Conservation (phyloP, 1,284 basidiomycete species). For the Cryptococcus maquisensis region DNA sequence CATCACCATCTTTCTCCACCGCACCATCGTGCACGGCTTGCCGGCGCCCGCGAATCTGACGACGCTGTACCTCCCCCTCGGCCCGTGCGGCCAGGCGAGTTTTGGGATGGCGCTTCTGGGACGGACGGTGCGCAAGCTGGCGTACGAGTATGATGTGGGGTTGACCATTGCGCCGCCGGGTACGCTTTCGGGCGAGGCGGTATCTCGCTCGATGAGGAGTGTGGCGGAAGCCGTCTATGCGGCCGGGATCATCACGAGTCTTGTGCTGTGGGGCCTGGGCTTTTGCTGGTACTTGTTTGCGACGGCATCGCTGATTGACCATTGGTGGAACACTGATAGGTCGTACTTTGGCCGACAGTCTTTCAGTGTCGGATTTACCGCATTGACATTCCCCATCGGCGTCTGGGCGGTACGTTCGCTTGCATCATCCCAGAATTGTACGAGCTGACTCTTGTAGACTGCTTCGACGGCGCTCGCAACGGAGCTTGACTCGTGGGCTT, state of each 20-base stretch:
- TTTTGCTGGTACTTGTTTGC: constrained; percentile 51
- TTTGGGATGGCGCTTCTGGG: constrained; percentile 59
- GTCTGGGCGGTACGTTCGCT: constrained; percentile 6
- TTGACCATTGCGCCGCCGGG: constrained; percentile 25
- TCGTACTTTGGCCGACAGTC: constrained; percentile 17
- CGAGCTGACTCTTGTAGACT: constrained; percentile 33
- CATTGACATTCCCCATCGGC: constrained; percentile 50
- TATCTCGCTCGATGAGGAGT: constrained; percentile 18
- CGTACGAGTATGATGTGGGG: constrained; percentile 46
- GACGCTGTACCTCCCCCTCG: constrained; percentile 59
- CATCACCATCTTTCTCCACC: constrained; percentile 58
- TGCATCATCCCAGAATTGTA: background rate
- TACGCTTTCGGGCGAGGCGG: background rate
- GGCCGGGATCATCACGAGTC: constrained; percentile 32
- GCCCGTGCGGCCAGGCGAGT: constrained; percentile 59
- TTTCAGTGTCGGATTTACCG: constrained; percentile 44
- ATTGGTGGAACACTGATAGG: constrained; percentile 12
- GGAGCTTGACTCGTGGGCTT: constrained; percentile 56
- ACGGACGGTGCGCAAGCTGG: constrained; percentile 49
- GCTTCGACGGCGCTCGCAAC: constrained; percentile 57
- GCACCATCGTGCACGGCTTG: constrained; percentile 46
- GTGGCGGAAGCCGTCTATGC: constrained; percentile 51
- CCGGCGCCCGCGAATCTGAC: constrained; percentile 54
- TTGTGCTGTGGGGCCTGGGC: constrained; percentile 52
- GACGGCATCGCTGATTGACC: constrained; percentile 31